Evolutionary conservation across 192 early-diverging fungal species (phyloP), one percentile per base, ranked within the genome.

Genomic region (Umbelopsis ramanniana): DNA sequence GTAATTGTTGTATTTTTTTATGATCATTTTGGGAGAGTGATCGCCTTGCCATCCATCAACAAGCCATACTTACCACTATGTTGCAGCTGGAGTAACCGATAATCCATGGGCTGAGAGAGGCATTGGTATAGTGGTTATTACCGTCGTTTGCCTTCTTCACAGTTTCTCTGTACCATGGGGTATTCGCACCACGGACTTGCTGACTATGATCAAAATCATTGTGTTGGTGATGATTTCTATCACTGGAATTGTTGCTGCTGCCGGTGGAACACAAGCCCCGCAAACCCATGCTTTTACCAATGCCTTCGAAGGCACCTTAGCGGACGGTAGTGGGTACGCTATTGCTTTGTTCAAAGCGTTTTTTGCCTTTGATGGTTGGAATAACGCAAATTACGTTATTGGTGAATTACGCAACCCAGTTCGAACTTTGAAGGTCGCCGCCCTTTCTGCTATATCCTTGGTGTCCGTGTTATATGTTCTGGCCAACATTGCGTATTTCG

Each of bases 311-410:
- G 85, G 81, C 29, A 87, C 85, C 5, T 76, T 74, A 23, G 72
- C 54, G 19, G 76, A 79, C n/a, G 79, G 79, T 0, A 75, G 79
- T 26, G 63, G 79, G 23, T 84, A 84, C 33, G 81, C 87, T 21
- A 74, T 72, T 45, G 87, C 87, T 38, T 54, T 89, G 60, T 84
- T 81, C 45, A 83, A 81, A 46, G 83, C 84, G 26, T 81, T 86
- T 57, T 91, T 82, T 79, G 85, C 88, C 1, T 91, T 87, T 78
- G 84, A 89, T 57, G 89, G 88, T 10, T 89, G 87, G 78, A 78
- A 79, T 26, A 87, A 88, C 38, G 78, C 86, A 37, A 85, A 83
- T 53, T 89, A 89, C 72, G 82, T 83, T 66, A 79, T 89, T 60
- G 89, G 86, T 66, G 89, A 91, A 79, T 81, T 91, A 66, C 78